Conservation (phyloP, 768 basidiomycete species). For the Tricholoma hemisulphureum region DNA sequence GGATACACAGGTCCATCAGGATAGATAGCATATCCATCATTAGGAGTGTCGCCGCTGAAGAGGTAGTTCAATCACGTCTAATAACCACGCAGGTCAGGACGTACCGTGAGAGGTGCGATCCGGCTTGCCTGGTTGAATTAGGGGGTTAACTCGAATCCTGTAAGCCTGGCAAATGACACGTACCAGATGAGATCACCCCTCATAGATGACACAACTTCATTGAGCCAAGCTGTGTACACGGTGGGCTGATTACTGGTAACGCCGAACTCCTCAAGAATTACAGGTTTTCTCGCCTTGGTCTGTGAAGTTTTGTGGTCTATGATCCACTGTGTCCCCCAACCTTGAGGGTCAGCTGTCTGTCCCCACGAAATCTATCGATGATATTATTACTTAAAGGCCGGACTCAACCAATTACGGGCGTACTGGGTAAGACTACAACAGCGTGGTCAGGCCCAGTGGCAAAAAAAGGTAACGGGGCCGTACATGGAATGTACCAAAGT, state of each 20-base stretch:
- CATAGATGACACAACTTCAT: constrained; percentile 49
- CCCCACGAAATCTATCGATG: constrained; percentile 47
- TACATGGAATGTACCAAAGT: constrained; percentile 70
- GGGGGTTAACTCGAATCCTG: neutral
- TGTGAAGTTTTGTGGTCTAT: constrained; percentile 55
- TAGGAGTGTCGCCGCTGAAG: constrained; percentile 40
- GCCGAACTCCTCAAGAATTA: constrained; percentile 66
- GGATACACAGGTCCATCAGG: constrained; percentile 45
- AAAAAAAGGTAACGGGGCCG: constrained; percentile 14
- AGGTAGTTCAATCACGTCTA: neutral
- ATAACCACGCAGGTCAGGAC: neutral
- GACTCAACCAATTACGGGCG: constrained; percentile 1
- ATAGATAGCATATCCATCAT: constrained; percentile 55
- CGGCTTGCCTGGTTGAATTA: constrained; percentile 29
- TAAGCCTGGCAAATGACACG: constrained; percentile 5
- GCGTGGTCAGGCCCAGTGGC: neutral
- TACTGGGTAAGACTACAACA: constrained; percentile 34
- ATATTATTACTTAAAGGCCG: neutral
- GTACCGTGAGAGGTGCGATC: constrained; percentile 34
- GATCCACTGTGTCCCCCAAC: constrained; percentile 63
- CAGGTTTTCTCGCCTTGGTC: constrained; percentile 54
- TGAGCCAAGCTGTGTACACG: constrained; percentile 56
- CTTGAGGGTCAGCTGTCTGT: constrained; percentile 40
- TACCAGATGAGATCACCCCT: constrained; percentile 66
- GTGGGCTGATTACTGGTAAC: constrained; percentile 46